phyloP scores from a whole-genome alignment of 2,329 filamentous ascomycete genomes.

The Acephala macrosclerotiorum region DNA sequence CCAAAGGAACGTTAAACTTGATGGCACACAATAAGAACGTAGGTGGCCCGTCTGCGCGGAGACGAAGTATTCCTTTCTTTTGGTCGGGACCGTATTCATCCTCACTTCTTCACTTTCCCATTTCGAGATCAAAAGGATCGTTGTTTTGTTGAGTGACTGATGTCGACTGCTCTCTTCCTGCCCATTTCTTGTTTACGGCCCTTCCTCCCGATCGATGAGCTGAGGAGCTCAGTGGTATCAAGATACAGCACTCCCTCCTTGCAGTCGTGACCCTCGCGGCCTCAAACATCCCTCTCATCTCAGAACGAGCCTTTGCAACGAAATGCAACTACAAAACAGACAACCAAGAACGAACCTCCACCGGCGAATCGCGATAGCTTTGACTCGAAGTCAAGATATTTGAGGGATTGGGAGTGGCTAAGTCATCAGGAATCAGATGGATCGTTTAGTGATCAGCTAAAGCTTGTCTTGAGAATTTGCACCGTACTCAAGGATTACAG shows the following conservation, averaged over 20 bases:
- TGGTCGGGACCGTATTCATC: no score
- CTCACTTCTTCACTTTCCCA: no score
- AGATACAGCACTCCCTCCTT: neutral
- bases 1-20: neutral
- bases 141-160: neutral
- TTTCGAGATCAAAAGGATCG: neutral
- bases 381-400: no score
- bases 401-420: no score
- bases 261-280: neutral
- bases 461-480: no score
- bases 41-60: neutral
- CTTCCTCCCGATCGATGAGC: no score
- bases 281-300: neutral
- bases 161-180: neutral
- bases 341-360: conserved; percentile 7
- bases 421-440: no score
- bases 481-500: no score
- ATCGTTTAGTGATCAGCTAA: no score
- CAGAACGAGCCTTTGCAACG: neutral
- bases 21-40: neutral
- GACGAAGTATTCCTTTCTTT: neutral
- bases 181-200: neutral
- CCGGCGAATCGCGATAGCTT: no score
- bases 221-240: neutral
- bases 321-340: conserved; percentile 4